These are phyloP conservation scores for Ceratobasidium theobromae DNA, from an alignment of 1,284 basidiomycete species.

Conservation along the genomic window DNA sequence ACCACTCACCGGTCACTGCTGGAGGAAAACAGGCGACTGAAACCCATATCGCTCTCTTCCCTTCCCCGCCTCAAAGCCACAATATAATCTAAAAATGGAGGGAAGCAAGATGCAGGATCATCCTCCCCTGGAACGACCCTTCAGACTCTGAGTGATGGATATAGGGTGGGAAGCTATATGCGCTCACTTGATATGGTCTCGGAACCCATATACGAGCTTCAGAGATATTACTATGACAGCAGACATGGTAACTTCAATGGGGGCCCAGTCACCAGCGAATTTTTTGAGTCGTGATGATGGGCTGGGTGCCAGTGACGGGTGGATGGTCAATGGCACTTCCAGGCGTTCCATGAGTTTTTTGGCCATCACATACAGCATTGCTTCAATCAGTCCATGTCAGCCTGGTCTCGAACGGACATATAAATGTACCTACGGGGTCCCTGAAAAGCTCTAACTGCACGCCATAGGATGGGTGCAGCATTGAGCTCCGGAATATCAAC, in stretches of 20 bases:
- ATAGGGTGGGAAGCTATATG: not conserved
- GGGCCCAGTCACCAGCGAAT: slow-evolving; percentile 53
- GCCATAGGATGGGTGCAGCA: slow-evolving; percentile 76
- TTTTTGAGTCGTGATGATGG: slow-evolving; percentile 34
- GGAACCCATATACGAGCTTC: slow-evolving; percentile 74
- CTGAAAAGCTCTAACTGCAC: slow-evolving; percentile 66
- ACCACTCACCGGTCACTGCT: not conserved
- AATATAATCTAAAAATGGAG: slow-evolving; percentile 57
- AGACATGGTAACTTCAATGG: slow-evolving; percentile 74
- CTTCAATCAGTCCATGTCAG: slow-evolving; percentile 44
- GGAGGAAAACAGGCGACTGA: not conserved
- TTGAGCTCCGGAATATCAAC: slow-evolving; percentile 79
- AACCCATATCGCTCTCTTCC: slow-evolving; percentile 39
- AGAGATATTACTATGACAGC: slow-evolving; percentile 68
- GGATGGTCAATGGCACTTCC: slow-evolving; percentile 61
- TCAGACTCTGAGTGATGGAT: too few relatives aligned
- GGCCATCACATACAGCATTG: slow-evolving; percentile 61
- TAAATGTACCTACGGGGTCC: slow-evolving; percentile 66
- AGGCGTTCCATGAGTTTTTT: slow-evolving; percentile 60
- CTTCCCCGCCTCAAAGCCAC: slow-evolving; percentile 47
- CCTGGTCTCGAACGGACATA: not conserved
- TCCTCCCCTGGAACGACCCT: slow-evolving; percentile 41
- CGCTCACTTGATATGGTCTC: not conserved
- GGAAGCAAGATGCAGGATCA: slow-evolving; percentile 68
- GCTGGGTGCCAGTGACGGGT: slow-evolving; percentile 54